Percentiles rank a stretch among this genome's conserved stretches.
phyloP scores from a whole-genome alignment of 2,329 filamentous ascomycete species.

The Hypoxylon sp. region DNA sequence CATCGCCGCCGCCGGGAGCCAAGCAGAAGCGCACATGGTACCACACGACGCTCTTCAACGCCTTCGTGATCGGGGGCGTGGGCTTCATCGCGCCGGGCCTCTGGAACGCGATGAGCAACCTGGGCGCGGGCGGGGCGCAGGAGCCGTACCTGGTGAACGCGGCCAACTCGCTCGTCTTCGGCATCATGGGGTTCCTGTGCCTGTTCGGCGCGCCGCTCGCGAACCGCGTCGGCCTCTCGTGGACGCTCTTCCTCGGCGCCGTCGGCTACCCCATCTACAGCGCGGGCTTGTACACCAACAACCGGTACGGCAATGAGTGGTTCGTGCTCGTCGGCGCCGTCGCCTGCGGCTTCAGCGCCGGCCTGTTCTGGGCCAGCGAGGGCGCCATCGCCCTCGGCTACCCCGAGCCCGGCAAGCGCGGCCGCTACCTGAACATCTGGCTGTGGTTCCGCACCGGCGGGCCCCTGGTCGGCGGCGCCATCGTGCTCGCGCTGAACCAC shows the following conservation, averaged over 20 bases:
- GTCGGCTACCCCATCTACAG: constrained; percentile 54
- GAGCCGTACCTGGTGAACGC: constrained; percentile 61
- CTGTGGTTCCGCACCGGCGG: constrained; percentile 67
- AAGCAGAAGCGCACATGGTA: constrained; percentile 57
- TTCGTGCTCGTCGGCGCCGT: constrained; percentile 76
- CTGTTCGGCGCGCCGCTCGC: constrained; percentile 52
- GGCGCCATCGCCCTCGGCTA: constrained; percentile 79
- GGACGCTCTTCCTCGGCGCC: constrained; percentile 53
- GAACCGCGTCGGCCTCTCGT: constrained; percentile 52
- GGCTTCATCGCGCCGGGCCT: constrained; percentile 64
- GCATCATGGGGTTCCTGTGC: constrained; percentile 53
- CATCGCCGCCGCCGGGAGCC: neutral
- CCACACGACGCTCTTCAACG: constrained; percentile 65
- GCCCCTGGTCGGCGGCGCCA: constrained; percentile 75
- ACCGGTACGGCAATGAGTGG: constrained; percentile 69
- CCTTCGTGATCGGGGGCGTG: constrained; percentile 64
- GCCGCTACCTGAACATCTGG: constrained; percentile 76
- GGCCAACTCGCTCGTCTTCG: constrained; percentile 55
- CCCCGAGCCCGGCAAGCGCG: constrained; percentile 76
- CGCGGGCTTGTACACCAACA: constrained; percentile 55
- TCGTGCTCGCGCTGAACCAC: constrained; percentile 76
- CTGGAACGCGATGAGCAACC: constrained; percentile 68
- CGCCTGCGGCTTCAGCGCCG: constrained; percentile 76
- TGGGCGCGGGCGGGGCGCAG: constrained; percentile 66
- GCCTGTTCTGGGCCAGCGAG: constrained; percentile 82